Conservation (phyloP, 1,139 yeast species). For the Kazachstania sp. region DNA sequence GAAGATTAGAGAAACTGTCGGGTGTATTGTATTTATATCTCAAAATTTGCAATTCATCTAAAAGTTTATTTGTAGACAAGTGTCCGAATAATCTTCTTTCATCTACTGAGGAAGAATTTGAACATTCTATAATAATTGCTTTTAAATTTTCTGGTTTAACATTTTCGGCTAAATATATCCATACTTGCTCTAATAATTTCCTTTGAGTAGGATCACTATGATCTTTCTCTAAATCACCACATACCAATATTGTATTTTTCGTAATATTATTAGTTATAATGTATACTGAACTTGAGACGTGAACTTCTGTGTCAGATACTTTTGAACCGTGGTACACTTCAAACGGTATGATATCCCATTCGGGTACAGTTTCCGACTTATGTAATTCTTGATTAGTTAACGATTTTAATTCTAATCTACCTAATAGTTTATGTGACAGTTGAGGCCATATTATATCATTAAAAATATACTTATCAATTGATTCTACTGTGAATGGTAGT, state of each 20-base stretch:
- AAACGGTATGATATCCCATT: slow-evolving; percentile 18
- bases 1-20: slow-evolving; percentile 34
- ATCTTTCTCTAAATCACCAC: slow-evolving; percentile 40
- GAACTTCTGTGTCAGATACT: slow-evolving; percentile 6
- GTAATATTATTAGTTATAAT: slow-evolving; percentile 36
- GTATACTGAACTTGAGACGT: slow-evolving; percentile 43
- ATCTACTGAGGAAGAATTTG: slow-evolving; percentile 44
- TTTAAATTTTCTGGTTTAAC: slow-evolving; percentile 36
- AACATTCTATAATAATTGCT: slow-evolving; percentile 70
- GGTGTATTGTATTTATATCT: slow-evolving; percentile 13
- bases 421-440: slow-evolving; percentile 14
- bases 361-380: slow-evolving; percentile 11
- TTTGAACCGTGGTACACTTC: slow-evolving; percentile 20
- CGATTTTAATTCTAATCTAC: slow-evolving; percentile 14
- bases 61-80: slow-evolving; percentile 56
- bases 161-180: slow-evolving; percentile 48
- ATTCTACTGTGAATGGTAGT: slow-evolving; percentile 42
- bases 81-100: slow-evolving; percentile 62
- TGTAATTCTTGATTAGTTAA: slow-evolving; percentile 6
- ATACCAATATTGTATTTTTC: slow-evolving; percentile 42
- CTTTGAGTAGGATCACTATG: slow-evolving; percentile 27
- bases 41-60: slow-evolving; percentile 47
- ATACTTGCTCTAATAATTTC: slow-evolving; percentile 41
- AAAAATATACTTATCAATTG: slow-evolving; percentile 50
- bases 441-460: slow-evolving; percentile 81